These are phyloP conservation scores for Neocucurbitaria cava DNA, from an alignment of 2,329 filamentous ascomycete genomes.

Conservation along the genomic window DNA sequence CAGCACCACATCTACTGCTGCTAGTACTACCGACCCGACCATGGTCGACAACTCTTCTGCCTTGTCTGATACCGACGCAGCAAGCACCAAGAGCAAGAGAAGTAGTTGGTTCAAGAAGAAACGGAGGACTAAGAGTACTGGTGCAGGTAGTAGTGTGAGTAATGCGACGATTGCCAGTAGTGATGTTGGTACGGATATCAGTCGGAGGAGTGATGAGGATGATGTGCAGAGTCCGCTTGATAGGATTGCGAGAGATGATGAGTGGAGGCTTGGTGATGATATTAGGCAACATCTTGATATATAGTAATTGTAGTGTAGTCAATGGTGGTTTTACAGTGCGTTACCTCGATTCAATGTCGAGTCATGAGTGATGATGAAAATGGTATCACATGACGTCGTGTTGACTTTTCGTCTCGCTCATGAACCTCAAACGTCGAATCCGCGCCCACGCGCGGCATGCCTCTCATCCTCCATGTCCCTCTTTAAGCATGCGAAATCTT, in stretches of 20 bases:
- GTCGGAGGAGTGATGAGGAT: conserved; percentile 52
- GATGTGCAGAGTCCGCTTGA: conserved; percentile 59
- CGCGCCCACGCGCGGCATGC: conserved; percentile 30
- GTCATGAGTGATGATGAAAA: neutral
- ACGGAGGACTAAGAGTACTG: conserved; percentile 31
- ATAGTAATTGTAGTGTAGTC: too few relatives aligned
- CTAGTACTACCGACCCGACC: conserved; percentile 33
- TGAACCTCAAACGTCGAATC: conserved; percentile 7
- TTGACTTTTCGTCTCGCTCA: conserved; percentile 11
- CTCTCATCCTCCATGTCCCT: conserved; percentile 47
- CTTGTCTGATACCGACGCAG: conserved; percentile 38
- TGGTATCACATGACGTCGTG: conserved; percentile 22
- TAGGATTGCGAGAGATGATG: conserved; percentile 59
- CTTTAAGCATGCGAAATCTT: conserved; percentile 45
- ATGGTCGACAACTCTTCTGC: conserved; percentile 34
- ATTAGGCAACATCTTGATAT: conserved; percentile 79
- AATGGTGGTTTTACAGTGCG: too few relatives aligned
- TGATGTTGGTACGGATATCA: conserved; percentile 36
- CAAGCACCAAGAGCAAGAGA: conserved; percentile 41
- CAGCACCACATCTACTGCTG: conserved; percentile 32
- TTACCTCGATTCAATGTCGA: too few relatives aligned
- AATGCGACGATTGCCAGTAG: conserved; percentile 41
- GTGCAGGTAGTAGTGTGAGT: conserved; percentile 41
- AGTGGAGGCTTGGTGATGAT: conserved; percentile 85
- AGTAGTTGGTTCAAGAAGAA: conserved; percentile 49